A percentile compares a stretch with the other conserved stretches of the same genome.
These are phyloP conservation scores for Novymonas esmeraldas DNA, from an alignment of 208 protist species.

Conservation along the genomic window DNA sequence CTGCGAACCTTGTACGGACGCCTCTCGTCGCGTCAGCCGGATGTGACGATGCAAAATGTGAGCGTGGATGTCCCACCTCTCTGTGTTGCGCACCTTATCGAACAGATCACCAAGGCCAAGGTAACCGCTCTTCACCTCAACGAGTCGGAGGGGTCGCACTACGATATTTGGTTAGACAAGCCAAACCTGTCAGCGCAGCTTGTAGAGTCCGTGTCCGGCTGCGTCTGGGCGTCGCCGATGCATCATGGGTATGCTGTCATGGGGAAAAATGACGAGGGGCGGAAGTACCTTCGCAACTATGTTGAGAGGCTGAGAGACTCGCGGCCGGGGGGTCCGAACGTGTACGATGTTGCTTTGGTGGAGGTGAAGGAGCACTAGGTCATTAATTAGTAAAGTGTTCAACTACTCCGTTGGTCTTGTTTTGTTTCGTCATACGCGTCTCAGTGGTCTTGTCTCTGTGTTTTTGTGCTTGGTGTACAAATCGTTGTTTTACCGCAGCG, in stretches of 20 bases:
- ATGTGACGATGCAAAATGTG: slow-evolving; percentile 59
- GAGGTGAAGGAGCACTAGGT: slow-evolving; percentile 44
- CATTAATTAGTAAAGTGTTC: slow-evolving; percentile 14
- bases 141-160: slow-evolving; percentile 32
- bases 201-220: slow-evolving; percentile 34
- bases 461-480: slow-evolving; percentile 15
- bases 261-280: slow-evolving; percentile 55
- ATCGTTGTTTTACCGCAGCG: neutral
- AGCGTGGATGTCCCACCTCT: slow-evolving; percentile 64
- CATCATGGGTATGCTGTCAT: slow-evolving; percentile 65
- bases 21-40: slow-evolving; percentile 60
- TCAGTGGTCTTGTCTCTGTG: neutral
- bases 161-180: slow-evolving; percentile 75
- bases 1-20: slow-evolving; percentile 62
- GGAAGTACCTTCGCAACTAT: slow-evolving; percentile 47
- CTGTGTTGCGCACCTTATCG: slow-evolving; percentile 72
- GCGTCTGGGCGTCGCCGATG: slow-evolving; percentile 69
- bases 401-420: neutral
- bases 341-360: slow-evolving; percentile 51
- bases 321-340: slow-evolving; percentile 25
- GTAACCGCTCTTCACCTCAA: slow-evolving; percentile 50
- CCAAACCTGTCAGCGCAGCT: slow-evolving; percentile 44
- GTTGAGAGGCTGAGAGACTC: slow-evolving; percentile 41
- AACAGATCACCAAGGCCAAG: slow-evolving; percentile 54
- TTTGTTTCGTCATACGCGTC: slow-evolving; percentile 7